phyloP scores from a whole-genome alignment of 331 rosid species.

The Pyrus hybrid region DNA sequence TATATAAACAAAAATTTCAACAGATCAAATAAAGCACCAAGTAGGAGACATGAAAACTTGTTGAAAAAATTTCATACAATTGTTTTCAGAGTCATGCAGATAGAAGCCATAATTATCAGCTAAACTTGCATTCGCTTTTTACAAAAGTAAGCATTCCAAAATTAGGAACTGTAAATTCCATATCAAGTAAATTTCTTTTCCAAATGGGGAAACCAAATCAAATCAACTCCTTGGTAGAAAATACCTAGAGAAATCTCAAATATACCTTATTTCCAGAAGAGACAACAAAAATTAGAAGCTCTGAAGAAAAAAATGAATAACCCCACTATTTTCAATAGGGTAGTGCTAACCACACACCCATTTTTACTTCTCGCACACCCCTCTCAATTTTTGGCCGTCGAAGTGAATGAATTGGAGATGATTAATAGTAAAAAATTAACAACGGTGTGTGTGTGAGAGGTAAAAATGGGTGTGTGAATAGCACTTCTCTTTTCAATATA shows the following conservation, averaged over 20 bases:
- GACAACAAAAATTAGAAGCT: no score
- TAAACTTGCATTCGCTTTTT: background rate
- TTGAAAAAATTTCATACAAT: background rate
- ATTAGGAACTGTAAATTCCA: background rate
- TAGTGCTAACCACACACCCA: no score
- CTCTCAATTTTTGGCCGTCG: no score
- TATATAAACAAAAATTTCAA: background rate
- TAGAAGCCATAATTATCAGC: background rate
- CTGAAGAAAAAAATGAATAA: no score
- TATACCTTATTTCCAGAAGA: background rate
- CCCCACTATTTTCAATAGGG: no score
- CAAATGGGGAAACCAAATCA: background rate
- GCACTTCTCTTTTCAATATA: no score
- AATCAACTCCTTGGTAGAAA: background rate
- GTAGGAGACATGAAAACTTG: background rate
- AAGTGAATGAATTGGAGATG: no score
- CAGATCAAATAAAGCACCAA: background rate
- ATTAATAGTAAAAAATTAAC: no score
- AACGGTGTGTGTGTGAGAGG: no score
- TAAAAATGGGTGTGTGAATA: no score
- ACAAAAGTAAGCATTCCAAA: background rate
- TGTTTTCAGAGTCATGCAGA: background rate
- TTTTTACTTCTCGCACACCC: no score
- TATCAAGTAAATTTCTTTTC: background rate
- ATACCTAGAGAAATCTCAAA: background rate